Evolutionary conservation across 2,329 filamentous ascomycete genomes (phyloP).

Genomic region (Rhynchosporium agropyri): DNA sequence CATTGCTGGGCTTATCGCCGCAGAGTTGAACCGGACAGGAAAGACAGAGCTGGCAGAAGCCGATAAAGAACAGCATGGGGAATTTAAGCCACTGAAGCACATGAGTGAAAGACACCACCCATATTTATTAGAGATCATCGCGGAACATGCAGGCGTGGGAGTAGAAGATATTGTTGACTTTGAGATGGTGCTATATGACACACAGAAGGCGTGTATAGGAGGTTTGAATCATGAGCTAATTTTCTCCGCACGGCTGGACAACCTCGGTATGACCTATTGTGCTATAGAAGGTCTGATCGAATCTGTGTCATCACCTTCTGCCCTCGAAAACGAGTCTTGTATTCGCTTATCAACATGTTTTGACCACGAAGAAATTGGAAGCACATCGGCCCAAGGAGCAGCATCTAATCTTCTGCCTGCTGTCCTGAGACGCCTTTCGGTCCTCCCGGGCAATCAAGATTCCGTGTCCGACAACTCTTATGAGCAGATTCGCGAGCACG

Average conservation of each 20-base stretch:
- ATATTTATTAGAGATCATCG: slow-evolving; percentile 82
- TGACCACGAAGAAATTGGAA: slow-evolving; percentile 97
- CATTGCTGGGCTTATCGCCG: slow-evolving; percentile 83
- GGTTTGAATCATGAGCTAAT: slow-evolving; percentile 93
- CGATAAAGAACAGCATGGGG: slow-evolving; percentile 49
- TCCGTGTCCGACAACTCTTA: slow-evolving; percentile 64
- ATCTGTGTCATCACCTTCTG: slow-evolving; percentile 65
- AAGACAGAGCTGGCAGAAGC: slow-evolving; percentile 48
- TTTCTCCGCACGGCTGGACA: slow-evolving; percentile 94
- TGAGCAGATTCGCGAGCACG: slow-evolving; percentile 57
- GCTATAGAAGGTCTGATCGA: slow-evolving; percentile 82
- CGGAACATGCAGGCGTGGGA: slow-evolving; percentile 72
- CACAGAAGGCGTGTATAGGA: slow-evolving; percentile 85
- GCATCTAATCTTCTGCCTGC: slow-evolving; percentile 89
- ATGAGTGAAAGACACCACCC: slow-evolving; percentile 86
- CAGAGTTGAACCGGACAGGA: slow-evolving; percentile 80
- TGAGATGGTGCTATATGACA: slow-evolving; percentile 95
- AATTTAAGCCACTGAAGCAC: slow-evolving; percentile 75
- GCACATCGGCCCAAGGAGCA: slow-evolving; percentile 87
- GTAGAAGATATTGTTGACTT: slow-evolving; percentile 83
- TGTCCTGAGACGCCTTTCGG: slow-evolving; percentile 82
- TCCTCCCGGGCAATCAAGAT: slow-evolving; percentile 62
- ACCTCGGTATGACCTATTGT: slow-evolving; percentile 96
- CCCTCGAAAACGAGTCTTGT: slow-evolving; percentile 73
- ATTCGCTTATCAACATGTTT: slow-evolving; percentile 95